Evolutionary conservation across 164 flowering plant genomes (phyloP).

Genomic region (Warburgia ugandensis): DNA sequence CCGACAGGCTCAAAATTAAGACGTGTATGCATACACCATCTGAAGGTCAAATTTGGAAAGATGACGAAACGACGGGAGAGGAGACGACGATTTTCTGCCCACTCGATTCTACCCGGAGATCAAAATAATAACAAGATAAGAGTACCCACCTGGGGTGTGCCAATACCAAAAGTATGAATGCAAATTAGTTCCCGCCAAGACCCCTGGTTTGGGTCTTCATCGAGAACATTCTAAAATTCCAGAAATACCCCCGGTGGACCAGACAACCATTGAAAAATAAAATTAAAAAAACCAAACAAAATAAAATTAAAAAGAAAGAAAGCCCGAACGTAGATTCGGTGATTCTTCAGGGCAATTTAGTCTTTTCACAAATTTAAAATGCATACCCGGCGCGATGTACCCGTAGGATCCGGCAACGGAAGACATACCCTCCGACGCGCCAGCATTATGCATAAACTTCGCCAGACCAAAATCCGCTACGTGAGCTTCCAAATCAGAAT

Average conservation of each 20-base stretch:
- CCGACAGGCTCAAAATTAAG: too few species aligned
- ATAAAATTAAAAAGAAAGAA: not conserved
- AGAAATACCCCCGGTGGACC: not conserved
- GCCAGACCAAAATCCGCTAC: constrained; percentile 97
- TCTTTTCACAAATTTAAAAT: not conserved
- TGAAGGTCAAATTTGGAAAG: too few species aligned
- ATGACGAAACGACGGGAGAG: too few species aligned
- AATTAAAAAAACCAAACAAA: not conserved
- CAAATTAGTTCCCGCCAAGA: too few species aligned
- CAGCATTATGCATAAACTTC: constrained; percentile 70
- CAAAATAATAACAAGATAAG: too few species aligned
- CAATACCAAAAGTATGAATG: too few species aligned
- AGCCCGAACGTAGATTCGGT: not conserved
- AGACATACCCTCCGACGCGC: constrained; percentile 90
- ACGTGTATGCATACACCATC: too few species aligned
- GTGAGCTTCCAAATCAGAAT: constrained; percentile 76
- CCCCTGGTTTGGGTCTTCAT: too few species aligned
- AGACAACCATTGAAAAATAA: not conserved
- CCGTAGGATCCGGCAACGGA: constrained; percentile 95
- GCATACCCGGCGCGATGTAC: constrained; percentile 92
- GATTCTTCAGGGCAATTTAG: not conserved
- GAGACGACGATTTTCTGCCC: too few species aligned
- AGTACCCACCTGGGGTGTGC: too few species aligned
- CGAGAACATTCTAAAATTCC: too few species aligned
- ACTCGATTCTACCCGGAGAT: too few species aligned